Conservation (phyloP, 2,329 filamentous ascomycete genomes). For the Nigrospora sphaerica region DNA sequence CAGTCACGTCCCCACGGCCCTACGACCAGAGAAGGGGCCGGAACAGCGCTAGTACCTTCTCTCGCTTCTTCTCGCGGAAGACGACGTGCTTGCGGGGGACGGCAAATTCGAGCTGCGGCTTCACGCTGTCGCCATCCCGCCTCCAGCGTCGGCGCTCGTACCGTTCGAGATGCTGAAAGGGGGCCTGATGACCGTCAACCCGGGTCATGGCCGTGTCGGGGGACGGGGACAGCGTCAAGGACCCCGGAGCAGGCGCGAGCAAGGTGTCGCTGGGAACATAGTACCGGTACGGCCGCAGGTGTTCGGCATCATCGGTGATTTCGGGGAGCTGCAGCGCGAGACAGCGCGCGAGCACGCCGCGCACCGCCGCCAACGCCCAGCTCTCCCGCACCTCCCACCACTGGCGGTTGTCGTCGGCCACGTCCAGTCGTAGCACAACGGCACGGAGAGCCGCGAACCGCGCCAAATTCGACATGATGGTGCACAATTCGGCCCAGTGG, state of each 20-base stretch:
- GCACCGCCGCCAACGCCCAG: constrained; percentile 11
- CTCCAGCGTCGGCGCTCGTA: constrained; percentile 4
- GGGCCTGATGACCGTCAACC: neutral
- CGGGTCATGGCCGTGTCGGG: neutral
- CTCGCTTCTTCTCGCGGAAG: neutral
- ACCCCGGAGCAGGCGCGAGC: neutral
- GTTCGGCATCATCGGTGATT: constrained; percentile 7
- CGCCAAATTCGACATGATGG: constrained; percentile 10
- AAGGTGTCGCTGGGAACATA: neutral
- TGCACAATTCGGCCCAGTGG: constrained; percentile 12
- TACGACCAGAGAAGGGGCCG: neutral
- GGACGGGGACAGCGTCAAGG: no score
- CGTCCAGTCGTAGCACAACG: constrained; percentile 11
- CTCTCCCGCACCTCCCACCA: constrained; percentile 17
- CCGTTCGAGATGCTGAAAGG: constrained; percentile 1
- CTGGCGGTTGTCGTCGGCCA: constrained; percentile 5
- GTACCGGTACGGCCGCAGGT: constrained; percentile 10
- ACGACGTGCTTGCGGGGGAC: constrained; percentile 1
- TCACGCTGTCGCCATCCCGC: neutral
- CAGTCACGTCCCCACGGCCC: no score
- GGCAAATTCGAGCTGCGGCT: constrained; percentile 4
- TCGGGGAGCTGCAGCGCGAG: constrained; percentile 12
- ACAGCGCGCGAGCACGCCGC: constrained; percentile 9
- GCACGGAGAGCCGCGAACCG: constrained; percentile 9
- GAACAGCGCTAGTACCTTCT: neutral